Evolutionary conservation across 768 basidiomycete species (phyloP).

Genomic region (Tremella mesenterica): DNA sequence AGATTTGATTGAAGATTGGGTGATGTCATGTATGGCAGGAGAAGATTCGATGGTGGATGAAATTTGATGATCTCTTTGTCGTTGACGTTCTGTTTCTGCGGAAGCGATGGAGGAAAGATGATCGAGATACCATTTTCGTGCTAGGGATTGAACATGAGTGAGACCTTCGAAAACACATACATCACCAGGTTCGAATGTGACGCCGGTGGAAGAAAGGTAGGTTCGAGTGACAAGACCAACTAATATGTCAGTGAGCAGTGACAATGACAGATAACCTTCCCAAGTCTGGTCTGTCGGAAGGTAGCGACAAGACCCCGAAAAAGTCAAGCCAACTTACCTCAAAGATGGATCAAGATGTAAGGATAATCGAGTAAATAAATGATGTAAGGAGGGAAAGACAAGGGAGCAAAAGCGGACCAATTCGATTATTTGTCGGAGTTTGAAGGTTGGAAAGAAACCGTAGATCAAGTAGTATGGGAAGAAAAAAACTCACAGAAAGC

Average conservation of each 20-base stretch:
- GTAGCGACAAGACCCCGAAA: too few relatives aligned
- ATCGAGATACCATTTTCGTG: constrained; percentile 31
- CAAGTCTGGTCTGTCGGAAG: too few relatives aligned
- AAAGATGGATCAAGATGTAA: too few relatives aligned
- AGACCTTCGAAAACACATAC: constrained; percentile 45
- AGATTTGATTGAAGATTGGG: too few relatives aligned
- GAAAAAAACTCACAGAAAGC: constrained; percentile 34
- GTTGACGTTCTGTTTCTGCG: constrained; percentile 12
- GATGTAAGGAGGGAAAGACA: too few relatives aligned
- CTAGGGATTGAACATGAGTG: constrained; percentile 27
- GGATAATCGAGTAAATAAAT: too few relatives aligned
- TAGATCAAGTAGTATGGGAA: background rate
- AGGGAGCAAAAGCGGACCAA: too few relatives aligned
- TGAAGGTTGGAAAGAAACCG: too few relatives aligned
- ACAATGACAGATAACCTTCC: too few relatives aligned
- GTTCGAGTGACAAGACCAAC: constrained; percentile 44
- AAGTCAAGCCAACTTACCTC: too few relatives aligned
- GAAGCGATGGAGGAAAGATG: constrained; percentile 24
- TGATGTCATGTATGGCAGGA: background rate
- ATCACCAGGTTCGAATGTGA: constrained; percentile 39
- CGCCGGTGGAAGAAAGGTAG: constrained; percentile 40
- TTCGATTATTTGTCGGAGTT: too few relatives aligned
- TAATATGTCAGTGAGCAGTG: too few relatives aligned
- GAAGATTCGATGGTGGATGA: background rate
- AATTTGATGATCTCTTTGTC: constrained; percentile 4